Base-by-base conservation (phyloP, 2,329 filamentous ascomycete species). In the Talaromyces sp. region DNA sequence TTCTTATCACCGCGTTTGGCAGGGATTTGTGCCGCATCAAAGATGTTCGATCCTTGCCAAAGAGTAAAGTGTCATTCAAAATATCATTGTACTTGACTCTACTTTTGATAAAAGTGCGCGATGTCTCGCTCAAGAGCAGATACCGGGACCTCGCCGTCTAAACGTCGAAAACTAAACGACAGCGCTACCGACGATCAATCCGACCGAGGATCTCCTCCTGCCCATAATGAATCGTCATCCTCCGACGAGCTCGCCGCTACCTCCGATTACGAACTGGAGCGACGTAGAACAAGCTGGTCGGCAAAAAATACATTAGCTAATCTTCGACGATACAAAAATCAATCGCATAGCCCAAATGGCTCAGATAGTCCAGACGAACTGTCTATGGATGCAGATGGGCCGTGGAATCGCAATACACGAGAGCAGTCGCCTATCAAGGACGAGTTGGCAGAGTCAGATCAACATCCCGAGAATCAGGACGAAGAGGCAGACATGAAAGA, bases 291-390 rank as follows among this genome's bases (percentile, higher is more conserved):
- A 39, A 74, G 71, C 63, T 74, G 72, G 70, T 65, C 65, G 6
- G 56, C 62, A 5, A 64, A 70, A 31, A 72, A 70, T 57, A 65
- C 61, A 25, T 65, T 69, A 53, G 66, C 70, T 9, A 68, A 69
- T 22, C 66, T 67, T 40, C 66, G 67, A 4, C 63, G 66, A 8
- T 64, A 67, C 53, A 63, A 60, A 6, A 63, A 65, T 6, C 48
- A 39, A 8, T 63, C 65, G 22, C 68, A 65, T 53, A 67, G 63
- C 37, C 64, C 64, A 56, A 69, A 66, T 53, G 69, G 66, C n/a
- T 74, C 70, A 2, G 73, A 70, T 9, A 75, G 64, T 35, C 76
- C 81, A 7, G 79, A 82, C 60, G 78, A 80, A 56, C 68, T 75
- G 60, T 71, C 68, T 33, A 70, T 63, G 60, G 73, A 77, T 63